Evolutionary conservation across 2,329 filamentous ascomycete genomes (phyloP).

Genomic region (Nigrospora sphaerica): DNA sequence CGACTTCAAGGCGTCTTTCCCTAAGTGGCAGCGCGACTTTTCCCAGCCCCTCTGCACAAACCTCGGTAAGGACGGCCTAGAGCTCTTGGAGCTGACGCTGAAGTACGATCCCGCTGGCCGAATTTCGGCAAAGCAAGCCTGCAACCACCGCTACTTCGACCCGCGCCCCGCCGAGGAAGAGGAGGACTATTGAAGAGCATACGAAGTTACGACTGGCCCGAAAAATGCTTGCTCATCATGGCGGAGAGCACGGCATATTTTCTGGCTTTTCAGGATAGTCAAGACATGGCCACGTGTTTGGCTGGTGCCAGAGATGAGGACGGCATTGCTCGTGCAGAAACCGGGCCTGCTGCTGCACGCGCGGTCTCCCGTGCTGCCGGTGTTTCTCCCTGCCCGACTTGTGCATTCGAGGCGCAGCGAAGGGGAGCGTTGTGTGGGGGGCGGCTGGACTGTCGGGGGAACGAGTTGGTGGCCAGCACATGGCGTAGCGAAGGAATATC

Average conservation of each 20-base stretch:
- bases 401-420: too few species aligned
- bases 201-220: background rate
- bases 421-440: too few species aligned
- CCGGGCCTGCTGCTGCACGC: too few species aligned
- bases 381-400: too few species aligned
- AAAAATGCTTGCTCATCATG: background rate
- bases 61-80: conserved; percentile 65
- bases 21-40: conserved; percentile 76
- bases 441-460: too few species aligned
- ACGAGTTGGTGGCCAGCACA: too few species aligned
- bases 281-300: background rate
- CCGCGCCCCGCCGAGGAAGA: conserved; percentile 10
- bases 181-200: background rate
- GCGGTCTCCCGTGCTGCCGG: too few species aligned
- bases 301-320: background rate
- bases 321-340: too few species aligned
- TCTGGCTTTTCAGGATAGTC: conserved; percentile 1
- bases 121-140: conserved; percentile 84
- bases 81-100: conserved; percentile 64
- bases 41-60: conserved; percentile 59
- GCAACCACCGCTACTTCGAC: conserved; percentile 75
- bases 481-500: too few species aligned
- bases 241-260: background rate
- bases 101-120: conserved; percentile 82
- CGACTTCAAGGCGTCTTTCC: conserved; percentile 88